Evolutionary conservation across 2,329 filamentous ascomycete genomes (phyloP), one percentile per base, ranked within the genome.

Genomic region (Aspergillus tanneri): DNA sequence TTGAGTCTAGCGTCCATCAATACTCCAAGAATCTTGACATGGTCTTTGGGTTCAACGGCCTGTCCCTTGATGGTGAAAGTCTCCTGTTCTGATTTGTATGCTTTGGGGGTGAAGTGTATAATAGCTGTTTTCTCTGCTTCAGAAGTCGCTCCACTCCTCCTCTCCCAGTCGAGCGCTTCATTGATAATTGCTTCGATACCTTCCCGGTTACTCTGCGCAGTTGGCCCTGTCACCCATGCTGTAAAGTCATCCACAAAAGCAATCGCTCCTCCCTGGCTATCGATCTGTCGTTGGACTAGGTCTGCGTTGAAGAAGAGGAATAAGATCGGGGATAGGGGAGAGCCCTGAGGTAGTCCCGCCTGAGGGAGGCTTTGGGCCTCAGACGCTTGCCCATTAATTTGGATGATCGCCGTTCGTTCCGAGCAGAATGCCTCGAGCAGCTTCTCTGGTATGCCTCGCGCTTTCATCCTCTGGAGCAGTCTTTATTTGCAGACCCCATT

Each of bases 221-320:
- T 30, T 27, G 32, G 24, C 9, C 39, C 38, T 7, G 25, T 38
- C 18, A 43, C 16, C 43, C 12, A 45, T 28, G 23, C 32, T 11
- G 39, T 51, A 27, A 49, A 55, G 40, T 58, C 41, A 46, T 58
- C 52, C 32, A 59, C 35, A 28, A 59, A 59, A 18, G 53, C 49
- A 12, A 55, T 37, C 39, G 43, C 58, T 47, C 60, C 64, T 43
- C 58, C 54, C 21, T 54, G 39, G 25, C 46, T 49, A 35, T 64
- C 50, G 37, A 72, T 69, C 21, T 50, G 46, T 35, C 50, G 40
- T 44, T 72, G 49, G 7, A 72, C 61, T 10, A 72, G 59, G 47
- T 71, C 63, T 46, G 64, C 62, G 43, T 72, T 72, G 54, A 68
- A 70, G 57, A 69, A 68, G 21, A 70, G 62, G 48, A 69, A 72